phyloP scores from a whole-genome alignment of 306 rosid species.

The Adenanthera pavonina region DNA sequence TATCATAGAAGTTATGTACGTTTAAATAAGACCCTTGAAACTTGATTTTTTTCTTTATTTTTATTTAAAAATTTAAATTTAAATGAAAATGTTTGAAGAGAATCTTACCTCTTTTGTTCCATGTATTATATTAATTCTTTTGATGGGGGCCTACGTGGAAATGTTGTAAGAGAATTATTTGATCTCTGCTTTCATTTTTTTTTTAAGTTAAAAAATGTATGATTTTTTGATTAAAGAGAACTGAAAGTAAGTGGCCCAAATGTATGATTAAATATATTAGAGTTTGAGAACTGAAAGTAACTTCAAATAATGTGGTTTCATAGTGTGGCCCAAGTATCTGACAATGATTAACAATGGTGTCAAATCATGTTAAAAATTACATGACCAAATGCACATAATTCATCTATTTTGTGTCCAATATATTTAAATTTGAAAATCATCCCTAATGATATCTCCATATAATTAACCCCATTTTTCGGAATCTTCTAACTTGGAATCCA shows the following conservation, averaged over 20 bases:
- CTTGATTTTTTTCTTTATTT: slow-evolving; percentile 28
- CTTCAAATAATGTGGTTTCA: slow-evolving; percentile 11
- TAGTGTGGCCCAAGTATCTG: slow-evolving; percentile 5
- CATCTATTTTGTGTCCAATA: neutral
- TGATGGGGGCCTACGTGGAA: neutral
- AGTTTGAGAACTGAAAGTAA: slow-evolving; percentile 6
- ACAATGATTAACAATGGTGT: slow-evolving; percentile 41
- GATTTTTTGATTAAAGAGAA: neutral
- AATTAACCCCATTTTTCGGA: slow-evolving; percentile 32
- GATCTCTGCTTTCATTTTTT: neutral
- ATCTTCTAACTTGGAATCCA: slow-evolving; percentile 6
- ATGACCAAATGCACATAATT: neutral
- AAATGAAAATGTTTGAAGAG: neutral
- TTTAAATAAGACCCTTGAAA: slow-evolving; percentile 1
- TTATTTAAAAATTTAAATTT: slow-evolving; percentile 12
- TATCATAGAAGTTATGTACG: slow-evolving; percentile 11
- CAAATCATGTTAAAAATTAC: slow-evolving; percentile 37
- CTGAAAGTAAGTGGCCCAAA: neutral
- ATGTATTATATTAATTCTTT: neutral
- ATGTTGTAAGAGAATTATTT: neutral
- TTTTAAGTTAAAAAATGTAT: neutral
- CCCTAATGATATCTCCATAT: neutral
- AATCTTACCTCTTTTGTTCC: neutral
- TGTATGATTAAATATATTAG: neutral
- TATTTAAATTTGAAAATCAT: neutral